These are phyloP conservation scores for Periconia macrospinosa DNA, from an alignment of 2,329 filamentous ascomycete genomes.

Conservation along the genomic window DNA sequence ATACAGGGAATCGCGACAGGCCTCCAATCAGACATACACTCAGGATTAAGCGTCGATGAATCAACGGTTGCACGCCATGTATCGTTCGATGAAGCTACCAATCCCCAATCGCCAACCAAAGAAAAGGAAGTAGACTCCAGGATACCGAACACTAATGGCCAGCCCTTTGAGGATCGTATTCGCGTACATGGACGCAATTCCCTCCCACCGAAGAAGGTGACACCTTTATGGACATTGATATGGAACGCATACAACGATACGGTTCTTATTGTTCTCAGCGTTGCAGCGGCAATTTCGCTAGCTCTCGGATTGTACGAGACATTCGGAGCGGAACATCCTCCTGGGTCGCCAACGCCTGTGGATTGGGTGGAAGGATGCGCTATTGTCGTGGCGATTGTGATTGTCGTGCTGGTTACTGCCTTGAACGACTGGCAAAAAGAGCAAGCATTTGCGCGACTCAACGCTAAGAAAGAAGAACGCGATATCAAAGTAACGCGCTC, in stretches of 20 bases:
- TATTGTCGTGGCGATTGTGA: slow-evolving; percentile 40
- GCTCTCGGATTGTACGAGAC: slow-evolving; percentile 71
- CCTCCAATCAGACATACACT: slow-evolving; percentile 51
- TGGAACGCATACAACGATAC: slow-evolving; percentile 77
- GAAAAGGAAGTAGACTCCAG: slow-evolving; percentile 15
- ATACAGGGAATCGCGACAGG: slow-evolving; percentile 56
- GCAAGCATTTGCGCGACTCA: slow-evolving; percentile 35
- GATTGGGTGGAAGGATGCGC: slow-evolving; percentile 42
- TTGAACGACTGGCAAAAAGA: slow-evolving; percentile 43
- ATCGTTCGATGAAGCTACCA: slow-evolving; percentile 54
- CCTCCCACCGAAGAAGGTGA: slow-evolving; percentile 65
- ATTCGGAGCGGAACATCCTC: slow-evolving; percentile 50
- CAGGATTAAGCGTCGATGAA: slow-evolving; percentile 57
- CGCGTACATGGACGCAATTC: slow-evolving; percentile 63
- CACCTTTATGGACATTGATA: slow-evolving; percentile 61
- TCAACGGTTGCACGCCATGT: slow-evolving; percentile 49
- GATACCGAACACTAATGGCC: slow-evolving; percentile 16
- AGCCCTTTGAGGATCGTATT: slow-evolving; percentile 58
- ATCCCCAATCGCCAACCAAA: slow-evolving; percentile 25
- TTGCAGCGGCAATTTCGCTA: slow-evolving; percentile 69
- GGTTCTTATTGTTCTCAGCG: slow-evolving; percentile 69
- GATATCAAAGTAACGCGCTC: slow-evolving; percentile 57
- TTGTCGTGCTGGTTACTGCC: slow-evolving; percentile 40
- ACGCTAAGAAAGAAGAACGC: slow-evolving; percentile 38
- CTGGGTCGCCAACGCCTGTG: slow-evolving; percentile 46